These are phyloP conservation scores for Carex littledalei DNA, from an alignment of 176 grass and related monocot species.

Conservation along the genomic window DNA sequence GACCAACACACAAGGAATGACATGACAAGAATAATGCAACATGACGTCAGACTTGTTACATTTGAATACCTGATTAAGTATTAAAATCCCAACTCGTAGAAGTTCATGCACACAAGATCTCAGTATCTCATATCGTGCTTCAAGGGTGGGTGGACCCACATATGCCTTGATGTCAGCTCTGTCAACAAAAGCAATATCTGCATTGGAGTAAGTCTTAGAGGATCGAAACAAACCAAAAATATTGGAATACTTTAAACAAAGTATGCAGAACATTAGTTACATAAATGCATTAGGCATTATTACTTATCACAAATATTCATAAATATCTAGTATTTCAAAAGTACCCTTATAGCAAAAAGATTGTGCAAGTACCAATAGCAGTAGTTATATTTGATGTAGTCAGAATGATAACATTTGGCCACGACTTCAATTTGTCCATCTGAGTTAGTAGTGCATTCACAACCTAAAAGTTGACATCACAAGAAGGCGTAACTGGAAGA, in stretches of 20 bases:
- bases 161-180: slow-evolving; percentile 99
- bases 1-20: background rate
- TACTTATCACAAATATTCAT: background rate
- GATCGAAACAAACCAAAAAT: background rate
- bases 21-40: background rate
- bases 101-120: slow-evolving; percentile 96
- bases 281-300: background rate
- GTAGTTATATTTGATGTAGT: slow-evolving; percentile 99
- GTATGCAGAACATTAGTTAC: background rate
- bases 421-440: slow-evolving; percentile 98
- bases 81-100: slow-evolving; percentile 75
- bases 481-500: background rate
- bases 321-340: background rate
- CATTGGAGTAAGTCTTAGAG: slow-evolving; percentile 24
- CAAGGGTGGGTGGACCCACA: slow-evolving; percentile 77
- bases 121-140: slow-evolving; percentile 94
- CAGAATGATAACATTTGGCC: slow-evolving; percentile 98
- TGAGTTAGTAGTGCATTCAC: slow-evolving; percentile 98
- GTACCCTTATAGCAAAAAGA: slow-evolving; percentile 10
- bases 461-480: slow-evolving; percentile 52
- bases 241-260: slow-evolving; percentile 17
- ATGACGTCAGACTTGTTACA: background rate
- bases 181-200: slow-evolving; percentile 96
- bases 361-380: slow-evolving; percentile 70
- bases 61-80: slow-evolving; percentile 40